These are phyloP conservation scores for Cryptococcus amylolentus DNA, from an alignment of 1,284 basidiomycete genomes.

Conservation along the genomic window DNA sequence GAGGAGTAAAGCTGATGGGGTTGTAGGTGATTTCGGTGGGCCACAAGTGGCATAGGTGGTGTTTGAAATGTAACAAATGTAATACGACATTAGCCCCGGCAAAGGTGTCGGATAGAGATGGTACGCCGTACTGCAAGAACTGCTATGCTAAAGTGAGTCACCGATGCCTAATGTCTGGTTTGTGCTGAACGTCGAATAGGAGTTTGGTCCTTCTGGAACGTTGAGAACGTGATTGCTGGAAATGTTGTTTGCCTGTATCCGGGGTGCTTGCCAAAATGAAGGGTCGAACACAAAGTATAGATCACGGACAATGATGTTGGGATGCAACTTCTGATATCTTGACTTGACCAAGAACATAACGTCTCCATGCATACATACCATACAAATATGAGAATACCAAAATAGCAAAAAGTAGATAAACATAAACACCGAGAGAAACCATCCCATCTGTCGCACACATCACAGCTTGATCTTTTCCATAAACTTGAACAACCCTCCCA, in stretches of 20 bases:
- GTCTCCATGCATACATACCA: not conserved
- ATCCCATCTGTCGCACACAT: not conserved
- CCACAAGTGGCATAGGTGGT: constrained; percentile 45
- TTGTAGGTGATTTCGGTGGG: constrained; percentile 29
- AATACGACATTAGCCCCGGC: constrained; percentile 40
- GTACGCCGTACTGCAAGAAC: constrained; percentile 43
- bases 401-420: not conserved
- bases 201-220: constrained; percentile 2
- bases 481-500: constrained; percentile 70
- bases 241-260: too few species aligned
- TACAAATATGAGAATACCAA: not conserved
- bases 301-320: too few species aligned
- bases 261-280: too few species aligned
- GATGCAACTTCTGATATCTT: too few species aligned
- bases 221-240: not conserved
- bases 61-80: constrained; percentile 42
- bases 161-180: not conserved
- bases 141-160: constrained; percentile 43
- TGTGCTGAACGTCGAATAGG: not conserved
- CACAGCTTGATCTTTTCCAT: constrained; percentile 54
- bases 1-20: not conserved
- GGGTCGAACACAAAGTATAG: too few species aligned
- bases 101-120: constrained; percentile 59
- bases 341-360: too few species aligned
- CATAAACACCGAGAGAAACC: too few species aligned